Percentiles rank a stretch among this genome's conserved stretches.
Conservation (phyloP, 306 rosid species). For the Casuarina glauca region DNA sequence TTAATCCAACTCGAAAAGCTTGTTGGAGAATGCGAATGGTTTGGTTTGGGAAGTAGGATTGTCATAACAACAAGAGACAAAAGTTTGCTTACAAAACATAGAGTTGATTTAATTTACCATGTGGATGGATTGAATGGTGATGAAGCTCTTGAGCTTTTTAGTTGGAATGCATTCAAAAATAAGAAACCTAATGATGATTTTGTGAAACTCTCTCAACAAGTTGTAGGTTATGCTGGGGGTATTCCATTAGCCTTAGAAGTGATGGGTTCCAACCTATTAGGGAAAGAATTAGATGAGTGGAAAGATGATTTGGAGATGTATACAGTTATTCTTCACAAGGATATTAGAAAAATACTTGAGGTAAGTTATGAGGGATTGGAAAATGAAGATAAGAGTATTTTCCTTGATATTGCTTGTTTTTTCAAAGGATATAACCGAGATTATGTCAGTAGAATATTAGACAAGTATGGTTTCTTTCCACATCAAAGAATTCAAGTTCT, state of each 20-base stretch:
- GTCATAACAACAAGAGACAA: too few relatives aligned
- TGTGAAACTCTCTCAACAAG: neutral
- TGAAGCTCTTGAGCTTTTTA: too few relatives aligned
- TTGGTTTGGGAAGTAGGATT: too few relatives aligned
- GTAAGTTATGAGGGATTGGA: slow-evolving; percentile 29
- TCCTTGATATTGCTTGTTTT: slow-evolving; percentile 23
- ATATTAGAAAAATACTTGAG: neutral
- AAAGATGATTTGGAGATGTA: slow-evolving; percentile 11
- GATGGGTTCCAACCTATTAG: slow-evolving; percentile 32
- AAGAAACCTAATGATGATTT: neutral
- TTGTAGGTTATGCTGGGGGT: slow-evolving; percentile 26
- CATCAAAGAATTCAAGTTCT: neutral
- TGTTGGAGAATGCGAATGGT: too few relatives aligned
- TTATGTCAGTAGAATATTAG: slow-evolving; percentile 6
- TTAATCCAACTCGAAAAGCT: too few relatives aligned
- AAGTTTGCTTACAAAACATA: too few relatives aligned
- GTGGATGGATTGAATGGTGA: too few relatives aligned
- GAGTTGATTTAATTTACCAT: too few relatives aligned
- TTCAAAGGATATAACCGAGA: neutral
- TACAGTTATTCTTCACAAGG: neutral
- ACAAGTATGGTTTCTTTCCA: neutral
- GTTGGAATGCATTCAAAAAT: slow-evolving; percentile 23
- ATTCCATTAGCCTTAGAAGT: slow-evolving; percentile 36
- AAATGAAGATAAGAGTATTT: neutral
- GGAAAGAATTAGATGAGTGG: slow-evolving; percentile 21